A percentile compares a stretch with the other conserved stretches of the same genome.
These are phyloP conservation scores for Fusarium lateritium DNA, from an alignment of 2,329 filamentous ascomycete genomes.

Conservation along the genomic window DNA sequence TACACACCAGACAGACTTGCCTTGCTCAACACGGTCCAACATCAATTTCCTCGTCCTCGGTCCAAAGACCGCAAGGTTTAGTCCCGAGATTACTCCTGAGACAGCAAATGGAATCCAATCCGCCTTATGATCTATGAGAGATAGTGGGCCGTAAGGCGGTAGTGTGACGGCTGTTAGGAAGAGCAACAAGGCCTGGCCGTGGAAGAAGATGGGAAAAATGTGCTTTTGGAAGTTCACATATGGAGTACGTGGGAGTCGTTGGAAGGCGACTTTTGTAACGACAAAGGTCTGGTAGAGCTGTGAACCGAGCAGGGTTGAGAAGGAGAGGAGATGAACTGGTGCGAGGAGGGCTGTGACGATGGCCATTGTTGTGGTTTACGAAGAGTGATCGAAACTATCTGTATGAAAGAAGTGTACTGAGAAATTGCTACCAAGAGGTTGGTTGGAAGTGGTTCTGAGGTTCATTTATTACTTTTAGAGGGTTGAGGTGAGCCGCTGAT, in stretches of 20 bases:
- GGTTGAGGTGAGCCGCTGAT: not conserved
- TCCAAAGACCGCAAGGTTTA: constrained; percentile 57
- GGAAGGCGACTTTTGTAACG: constrained; percentile 55
- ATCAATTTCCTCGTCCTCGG: constrained; percentile 53
- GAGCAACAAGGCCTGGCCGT: constrained; percentile 54
- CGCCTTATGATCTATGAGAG: constrained; percentile 48
- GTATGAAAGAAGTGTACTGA: not conserved
- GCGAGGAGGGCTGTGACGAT: constrained; percentile 46
- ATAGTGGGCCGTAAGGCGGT: constrained; percentile 51
- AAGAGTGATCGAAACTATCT: not conserved
- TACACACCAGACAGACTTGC: constrained; percentile 8
- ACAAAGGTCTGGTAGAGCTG: constrained; percentile 59
- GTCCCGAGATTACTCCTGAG: constrained; percentile 49
- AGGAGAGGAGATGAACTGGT: constrained; percentile 57
- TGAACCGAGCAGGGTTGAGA: constrained; percentile 58
- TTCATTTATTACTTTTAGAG: constrained; percentile 19
- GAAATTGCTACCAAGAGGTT: not conserved
- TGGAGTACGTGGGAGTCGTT: constrained; percentile 53
- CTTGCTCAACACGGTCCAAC: constrained; percentile 48
- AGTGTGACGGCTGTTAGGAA: constrained; percentile 54
- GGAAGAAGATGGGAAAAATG: constrained; percentile 60
- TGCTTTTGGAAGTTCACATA: constrained; percentile 58
- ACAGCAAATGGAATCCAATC: constrained; percentile 56
- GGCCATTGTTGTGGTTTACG: constrained; percentile 24
- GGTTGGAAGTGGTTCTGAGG: not conserved